Evolutionary conservation across 257 asterid species (phyloP), one percentile per base, ranked within the genome.

Genomic region (Orobanche coerulescens): DNA sequence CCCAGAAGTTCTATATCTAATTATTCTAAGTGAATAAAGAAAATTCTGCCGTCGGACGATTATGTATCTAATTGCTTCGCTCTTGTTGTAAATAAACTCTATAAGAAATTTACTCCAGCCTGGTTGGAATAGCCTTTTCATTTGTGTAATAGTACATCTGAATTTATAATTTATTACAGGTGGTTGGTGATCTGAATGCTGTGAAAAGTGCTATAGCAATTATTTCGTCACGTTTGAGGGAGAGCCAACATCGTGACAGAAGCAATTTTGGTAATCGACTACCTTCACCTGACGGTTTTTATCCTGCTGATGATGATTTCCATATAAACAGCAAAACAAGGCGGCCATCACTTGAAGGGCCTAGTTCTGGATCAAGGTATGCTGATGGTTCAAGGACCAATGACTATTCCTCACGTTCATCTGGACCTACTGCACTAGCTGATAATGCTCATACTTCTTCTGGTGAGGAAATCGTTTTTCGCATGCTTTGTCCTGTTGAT

Each of bases 231-330:
- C 96, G 96, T 43, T 76, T 92, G 78, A 78, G 89, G 66, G 98
- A 92, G 82, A 82, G 93, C 71, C 98, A 92, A 65, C 96, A 86
- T 71, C 98, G 95, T 15, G 96, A 88, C 43, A 82, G 94, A 66
- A 77, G 65, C 80, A 70, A 84, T 58, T 81, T 81, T 56, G 76
- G 73, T 15, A 82, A 79, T 46, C 89, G 85, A 71, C 37, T 62
- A 43, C 81, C 79, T 43, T 83, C 94, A 40, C 91, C 95, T 4
- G 95, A 84, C 36, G 85, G 72, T 19, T 80, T 85, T 52, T 58
- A 61, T 69, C 80, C 87, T 42, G 66, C 74, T 16, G 86, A 78
- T 46, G 92, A 87, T 52, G 88, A 82, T 58, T 84, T 83, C 64
- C 86, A 74, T 58, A 53, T 53, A 61, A 71, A 76, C 61, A 69